These are phyloP conservation scores for Salvia splendens DNA, from an alignment of 257 asterid genomes.

Conservation along the genomic window DNA sequence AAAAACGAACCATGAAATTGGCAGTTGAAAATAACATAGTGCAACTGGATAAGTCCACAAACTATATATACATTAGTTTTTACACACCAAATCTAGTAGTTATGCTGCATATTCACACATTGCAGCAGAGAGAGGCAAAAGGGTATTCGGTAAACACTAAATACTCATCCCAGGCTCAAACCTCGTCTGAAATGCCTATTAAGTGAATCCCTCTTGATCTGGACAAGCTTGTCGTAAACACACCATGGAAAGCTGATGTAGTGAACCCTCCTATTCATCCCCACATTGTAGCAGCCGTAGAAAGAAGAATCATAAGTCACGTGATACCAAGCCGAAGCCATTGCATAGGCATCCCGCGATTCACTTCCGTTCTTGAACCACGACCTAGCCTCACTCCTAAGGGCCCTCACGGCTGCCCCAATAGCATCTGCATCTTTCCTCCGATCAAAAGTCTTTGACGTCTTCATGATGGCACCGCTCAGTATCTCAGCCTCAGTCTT, in stretches of 20 bases:
- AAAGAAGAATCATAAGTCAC: conserved; percentile 66
- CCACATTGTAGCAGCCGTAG: conserved; percentile 70
- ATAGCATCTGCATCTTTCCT: conserved; percentile 78
- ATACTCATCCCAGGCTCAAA: conserved; percentile 34
- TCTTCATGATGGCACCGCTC: conserved; percentile 71
- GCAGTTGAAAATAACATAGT: background rate
- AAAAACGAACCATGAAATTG: no score
- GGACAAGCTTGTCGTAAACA: conserved; percentile 63
- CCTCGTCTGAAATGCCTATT: conserved; percentile 21
- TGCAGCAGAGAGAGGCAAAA: background rate
- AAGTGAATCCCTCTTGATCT: conserved; percentile 61
- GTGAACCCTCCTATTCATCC: conserved; percentile 62
- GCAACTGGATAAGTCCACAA: background rate
- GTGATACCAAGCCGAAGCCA: conserved; percentile 92
- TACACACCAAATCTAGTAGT: conserved; percentile 5
- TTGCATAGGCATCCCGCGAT: conserved; percentile 49
- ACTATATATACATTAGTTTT: background rate
- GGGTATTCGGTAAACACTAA: background rate
- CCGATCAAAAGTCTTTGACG: conserved; percentile 68
- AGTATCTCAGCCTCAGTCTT: conserved; percentile 84
- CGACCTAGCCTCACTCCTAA: conserved; percentile 73
- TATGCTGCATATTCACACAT: background rate
- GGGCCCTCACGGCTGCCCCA: conserved; percentile 60
- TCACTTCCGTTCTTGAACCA: conserved; percentile 69
- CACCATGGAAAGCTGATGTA: conserved; percentile 90